Evolutionary conservation across 768 basidiomycete genomes (phyloP), one percentile per base, ranked within the genome.

Genomic region (Russula foetens): DNA sequence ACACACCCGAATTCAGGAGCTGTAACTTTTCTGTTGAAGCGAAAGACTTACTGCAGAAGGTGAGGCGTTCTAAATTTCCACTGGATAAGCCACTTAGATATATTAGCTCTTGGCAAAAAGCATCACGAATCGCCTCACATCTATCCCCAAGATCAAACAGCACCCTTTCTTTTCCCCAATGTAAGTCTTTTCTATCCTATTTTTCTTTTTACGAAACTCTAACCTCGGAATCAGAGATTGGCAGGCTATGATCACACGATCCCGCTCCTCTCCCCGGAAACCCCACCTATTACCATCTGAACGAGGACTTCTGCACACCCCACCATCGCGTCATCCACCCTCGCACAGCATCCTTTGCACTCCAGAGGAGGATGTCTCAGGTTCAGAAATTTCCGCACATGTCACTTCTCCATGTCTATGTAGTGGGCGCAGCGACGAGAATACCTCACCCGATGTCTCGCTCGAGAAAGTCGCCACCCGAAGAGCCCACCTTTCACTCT

Each of bases 101-200:
- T n/a, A n/a, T 19, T 29, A 49, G 47, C 56, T 57, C 19, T 31
- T 57, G 12, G 38, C 56, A 35, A 57, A 57, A 41, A 24, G 23
- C 3, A 19, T 39, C 48, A 17, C 28, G 21, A 28, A 50, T 11
- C 56, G 56, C 21, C 39, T 58, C 4, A 31, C 21, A 23, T 50
- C 56, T 24, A 58, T 58, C 21, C 38, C 26, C 21, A 48, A 58
- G 28, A 58, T 58, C 39, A 58, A 58, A 35, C 31, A 17, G 28
- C 48, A 50, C 21, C 48, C 14, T 15, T 58, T 48, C 41, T 58
- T 58, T 28, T 50, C 48, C 21, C 21, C 24, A 50, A 23, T 58
- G 56, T 58, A 19, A 28, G 28, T 19, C 4, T 31, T 4, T 3
- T 21, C 28, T 8, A n/a, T 49, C 38, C n/a, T 3, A 12, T 14